Percentiles rank a stretch among this genome's conserved stretches.
phyloP scores from a whole-genome alignment of 2,329 filamentous ascomycete genomes.

The Aspergillus udagawae region DNA sequence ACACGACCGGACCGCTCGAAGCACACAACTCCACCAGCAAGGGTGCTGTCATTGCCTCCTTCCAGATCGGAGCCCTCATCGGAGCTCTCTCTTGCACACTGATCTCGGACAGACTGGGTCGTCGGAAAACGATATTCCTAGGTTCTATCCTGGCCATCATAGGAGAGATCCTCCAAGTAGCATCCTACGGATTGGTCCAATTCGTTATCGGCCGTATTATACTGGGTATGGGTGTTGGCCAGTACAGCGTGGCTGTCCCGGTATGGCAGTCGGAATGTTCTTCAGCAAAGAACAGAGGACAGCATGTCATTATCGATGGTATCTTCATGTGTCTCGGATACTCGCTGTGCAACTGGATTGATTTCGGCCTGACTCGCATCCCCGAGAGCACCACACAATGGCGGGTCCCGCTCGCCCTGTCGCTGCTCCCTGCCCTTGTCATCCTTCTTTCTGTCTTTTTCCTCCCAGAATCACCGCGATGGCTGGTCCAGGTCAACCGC shows the following conservation, averaged over 20 bases:
- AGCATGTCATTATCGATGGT: constrained; percentile 47
- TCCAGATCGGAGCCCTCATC: constrained; percentile 19
- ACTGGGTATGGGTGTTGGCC: constrained; percentile 46
- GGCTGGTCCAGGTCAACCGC: constrained; percentile 18
- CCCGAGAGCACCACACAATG: constrained; percentile 43
- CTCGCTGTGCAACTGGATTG: constrained; percentile 39
- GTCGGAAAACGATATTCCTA: constrained; percentile 44
- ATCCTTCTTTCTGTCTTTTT: constrained; percentile 44
- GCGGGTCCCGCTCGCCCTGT: constrained; percentile 54
- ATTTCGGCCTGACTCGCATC: constrained; percentile 46
- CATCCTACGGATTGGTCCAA: constrained; percentile 42
- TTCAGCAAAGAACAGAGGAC: constrained; percentile 45
- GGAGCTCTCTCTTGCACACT: constrained; percentile 17
- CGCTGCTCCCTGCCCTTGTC: constrained; percentile 50
- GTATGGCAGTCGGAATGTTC: constrained; percentile 49
- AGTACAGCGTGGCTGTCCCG: constrained; percentile 47
- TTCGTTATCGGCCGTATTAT: constrained; percentile 48
- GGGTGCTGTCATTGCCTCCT: constrained; percentile 23
- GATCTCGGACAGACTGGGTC: constrained; percentile 46
- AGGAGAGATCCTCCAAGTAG: constrained; percentile 37
- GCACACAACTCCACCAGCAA: constrained; percentile 22
- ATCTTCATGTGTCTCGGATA: constrained; percentile 39
- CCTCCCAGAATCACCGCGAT: constrained; percentile 48
- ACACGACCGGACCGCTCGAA: constrained; percentile 18
- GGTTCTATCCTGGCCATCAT: constrained; percentile 31